Base-by-base conservation (phyloP, 345 rosid species). In the Gossypium longicalyx region DNA sequence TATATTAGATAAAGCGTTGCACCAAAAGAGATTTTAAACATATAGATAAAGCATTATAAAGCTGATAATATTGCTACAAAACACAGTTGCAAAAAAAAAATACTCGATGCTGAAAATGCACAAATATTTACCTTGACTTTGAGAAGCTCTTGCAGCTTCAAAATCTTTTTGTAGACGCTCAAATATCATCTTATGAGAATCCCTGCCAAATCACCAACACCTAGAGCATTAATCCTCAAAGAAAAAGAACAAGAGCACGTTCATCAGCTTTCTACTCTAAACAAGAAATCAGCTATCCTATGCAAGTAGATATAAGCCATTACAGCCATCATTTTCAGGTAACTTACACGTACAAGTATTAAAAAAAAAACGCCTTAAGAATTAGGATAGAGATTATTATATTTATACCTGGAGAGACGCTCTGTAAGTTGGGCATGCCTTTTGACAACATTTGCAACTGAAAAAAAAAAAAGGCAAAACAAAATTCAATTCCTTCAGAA, bases 161-260 rank as follows among this genome's bases (percentile, higher is more conserved):
- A 95, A 95, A 80, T 95, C 99, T 74, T 88, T 92, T 76, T 79
- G 93, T 41, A 95, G 85, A 62, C 93, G 98, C 82, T 87, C 97
- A 82, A 83, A 92, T 80, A 93, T 82, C 80, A 74, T 81, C 86
- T 93, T 95, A 83, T 95, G 97, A 73, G 98, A 93, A 82, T 95
- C 97, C 94, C 98, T 95, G 66, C 47, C 38, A 54, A 74, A 56
- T 65, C 57, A 80, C 48, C 52, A 78, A 22, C 13, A 22, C 23
- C 13, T 48, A n/a, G 34, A 47, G 48, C 58, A 68, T 23, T 23
- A 72, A 25, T 57, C 9, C 12, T 67, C 52, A 44, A 65, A 43
- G 52, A 19, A 12, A 65, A 43, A 44, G 51, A 34, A 15, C 44
- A 65, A 19, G 27, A 20, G 20, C 5, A 20, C 3, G 4, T 59